Percentiles rank a stretch among this genome's conserved stretches.
Evolutionary conservation across 805 yeast genomes (phyloP).

Genomic region (Candida corydali): DNA sequence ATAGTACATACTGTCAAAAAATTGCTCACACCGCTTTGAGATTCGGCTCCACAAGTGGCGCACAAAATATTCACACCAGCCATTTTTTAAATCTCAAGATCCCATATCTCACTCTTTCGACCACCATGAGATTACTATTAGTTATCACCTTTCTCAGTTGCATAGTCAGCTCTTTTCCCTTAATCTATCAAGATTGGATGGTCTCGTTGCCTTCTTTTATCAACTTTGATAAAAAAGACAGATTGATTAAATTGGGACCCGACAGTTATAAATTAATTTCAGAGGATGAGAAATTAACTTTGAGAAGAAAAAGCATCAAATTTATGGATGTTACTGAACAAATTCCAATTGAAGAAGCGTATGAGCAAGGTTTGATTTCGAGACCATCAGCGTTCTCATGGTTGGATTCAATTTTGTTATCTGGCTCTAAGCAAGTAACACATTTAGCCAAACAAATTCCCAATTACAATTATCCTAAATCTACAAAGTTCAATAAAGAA

Average conservation of each 20-base stretch:
- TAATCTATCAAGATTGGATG: slow-evolving; percentile 6
- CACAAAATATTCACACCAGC: slow-evolving; percentile 1
- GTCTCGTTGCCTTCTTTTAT: background rate
- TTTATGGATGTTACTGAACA: slow-evolving; percentile 64
- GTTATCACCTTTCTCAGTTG: slow-evolving; percentile 4
- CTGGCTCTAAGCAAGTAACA: slow-evolving; percentile 24
- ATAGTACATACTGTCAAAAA: no score
- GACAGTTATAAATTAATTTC: slow-evolving; percentile 25
- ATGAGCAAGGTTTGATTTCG: slow-evolving; percentile 18
- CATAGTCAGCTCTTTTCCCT: slow-evolving; percentile 6
- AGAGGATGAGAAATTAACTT: slow-evolving; percentile 32
- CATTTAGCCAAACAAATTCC: slow-evolving; percentile 23
- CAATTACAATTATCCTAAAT: slow-evolving; percentile 50
- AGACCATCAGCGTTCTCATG: slow-evolving; percentile 9
- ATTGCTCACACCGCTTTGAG: no score
- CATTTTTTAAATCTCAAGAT: background rate
- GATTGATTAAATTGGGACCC: slow-evolving; percentile 36
- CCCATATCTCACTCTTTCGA: slow-evolving; percentile 1
- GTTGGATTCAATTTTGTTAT: slow-evolving; percentile 13
- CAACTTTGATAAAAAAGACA: slow-evolving; percentile 7
- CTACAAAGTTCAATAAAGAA: slow-evolving; percentile 28
- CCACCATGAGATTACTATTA: slow-evolving; percentile 4
- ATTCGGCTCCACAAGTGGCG: background rate
- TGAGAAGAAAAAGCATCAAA: slow-evolving; percentile 41
- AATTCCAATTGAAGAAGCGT: slow-evolving; percentile 34